phyloP scores from a whole-genome alignment of 2,329 filamentous ascomycete genomes.

The Pyrenophora teres region DNA sequence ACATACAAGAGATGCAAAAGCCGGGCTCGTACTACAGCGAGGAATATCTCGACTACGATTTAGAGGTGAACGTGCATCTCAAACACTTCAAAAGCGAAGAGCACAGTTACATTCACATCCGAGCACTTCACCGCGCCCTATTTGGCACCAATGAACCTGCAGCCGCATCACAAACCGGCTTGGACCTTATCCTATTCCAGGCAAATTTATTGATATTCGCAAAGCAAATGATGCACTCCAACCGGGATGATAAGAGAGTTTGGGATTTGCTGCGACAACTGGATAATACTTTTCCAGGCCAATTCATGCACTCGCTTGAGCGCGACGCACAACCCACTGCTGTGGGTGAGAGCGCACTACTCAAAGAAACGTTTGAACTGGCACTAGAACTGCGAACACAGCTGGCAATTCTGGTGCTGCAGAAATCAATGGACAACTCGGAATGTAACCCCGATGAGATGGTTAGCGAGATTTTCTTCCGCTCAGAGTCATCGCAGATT shows the following conservation, averaged over 20 bases:
- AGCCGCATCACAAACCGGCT: slow-evolving; percentile 27
- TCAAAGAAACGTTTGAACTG: slow-evolving; percentile 53
- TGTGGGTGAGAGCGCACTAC: slow-evolving; percentile 49
- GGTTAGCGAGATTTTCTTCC: slow-evolving; percentile 51
- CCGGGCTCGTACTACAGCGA: slow-evolving; percentile 48
- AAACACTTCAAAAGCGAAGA: slow-evolving; percentile 45
- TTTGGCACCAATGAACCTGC: slow-evolving; percentile 37
- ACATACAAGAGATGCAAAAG: slow-evolving; percentile 37
- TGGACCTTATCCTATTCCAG: slow-evolving; percentile 51
- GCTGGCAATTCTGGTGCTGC: slow-evolving; percentile 53
- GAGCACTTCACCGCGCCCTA: slow-evolving; percentile 47
- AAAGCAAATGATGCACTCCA: slow-evolving; percentile 42
- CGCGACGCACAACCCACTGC: slow-evolving; percentile 7
- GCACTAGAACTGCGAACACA: slow-evolving; percentile 62
- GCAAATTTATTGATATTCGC: slow-evolving; percentile 53
- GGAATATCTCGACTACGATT: slow-evolving; percentile 44
- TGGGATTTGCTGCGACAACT: slow-evolving; percentile 40
- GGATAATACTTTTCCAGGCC: slow-evolving; percentile 43
- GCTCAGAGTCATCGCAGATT: slow-evolving; percentile 19
- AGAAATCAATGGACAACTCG: slow-evolving; percentile 35
- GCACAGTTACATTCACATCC: slow-evolving; percentile 49
- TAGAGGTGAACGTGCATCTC: slow-evolving; percentile 41
- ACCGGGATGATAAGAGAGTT: slow-evolving; percentile 33
- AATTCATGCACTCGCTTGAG: slow-evolving; percentile 39
- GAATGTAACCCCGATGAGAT: slow-evolving; percentile 49